Conservation (phyloP, 2,329 filamentous ascomycete genomes). For the Fusarium sp. region DNA sequence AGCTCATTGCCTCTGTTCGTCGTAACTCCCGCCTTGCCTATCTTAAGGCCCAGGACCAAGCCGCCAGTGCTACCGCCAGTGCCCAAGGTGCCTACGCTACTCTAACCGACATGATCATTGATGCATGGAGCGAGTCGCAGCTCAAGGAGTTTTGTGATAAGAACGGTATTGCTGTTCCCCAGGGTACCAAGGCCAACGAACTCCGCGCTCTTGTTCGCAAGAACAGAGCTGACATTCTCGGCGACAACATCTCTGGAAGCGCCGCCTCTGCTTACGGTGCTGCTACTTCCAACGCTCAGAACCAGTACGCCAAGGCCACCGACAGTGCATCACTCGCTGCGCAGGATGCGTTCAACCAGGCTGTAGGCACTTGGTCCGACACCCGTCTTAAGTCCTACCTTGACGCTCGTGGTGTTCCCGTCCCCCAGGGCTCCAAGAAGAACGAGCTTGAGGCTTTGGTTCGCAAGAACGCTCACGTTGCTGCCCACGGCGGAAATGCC, state of each 20-base stretch:
- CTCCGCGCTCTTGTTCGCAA: constrained; percentile 90
- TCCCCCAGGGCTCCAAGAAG: constrained; percentile 76
- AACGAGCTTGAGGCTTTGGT: constrained; percentile 80
- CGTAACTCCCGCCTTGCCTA: constrained; percentile 88
- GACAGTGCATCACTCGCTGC: constrained; percentile 71
- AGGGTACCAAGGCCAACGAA: constrained; percentile 91
- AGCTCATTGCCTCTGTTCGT: constrained; percentile 87
- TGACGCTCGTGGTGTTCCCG: constrained; percentile 79
- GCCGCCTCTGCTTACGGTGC: constrained; percentile 73
- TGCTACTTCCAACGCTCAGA: constrained; percentile 79
- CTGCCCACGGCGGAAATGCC: constrained; percentile 72
- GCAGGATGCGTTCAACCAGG: constrained; percentile 74
- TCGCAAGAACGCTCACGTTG: constrained; percentile 78
- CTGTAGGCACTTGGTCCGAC: constrained; percentile 74
- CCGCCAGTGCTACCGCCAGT: constrained; percentile 70
- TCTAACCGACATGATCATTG: constrained; percentile 84
- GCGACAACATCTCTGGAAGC: constrained; percentile 69
- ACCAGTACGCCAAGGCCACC: constrained; percentile 81
- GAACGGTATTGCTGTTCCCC: constrained; percentile 86
- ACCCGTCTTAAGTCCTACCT: constrained; percentile 82
- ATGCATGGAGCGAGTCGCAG: constrained; percentile 88
- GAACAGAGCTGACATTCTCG: constrained; percentile 78
- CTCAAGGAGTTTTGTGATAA: constrained; percentile 95
- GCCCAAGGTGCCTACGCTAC: constrained; percentile 77
- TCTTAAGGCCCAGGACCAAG: constrained; percentile 71